Evolutionary conservation across 805 yeast genomes (phyloP).

Genomic region (Starmerella vaccinii): DNA sequence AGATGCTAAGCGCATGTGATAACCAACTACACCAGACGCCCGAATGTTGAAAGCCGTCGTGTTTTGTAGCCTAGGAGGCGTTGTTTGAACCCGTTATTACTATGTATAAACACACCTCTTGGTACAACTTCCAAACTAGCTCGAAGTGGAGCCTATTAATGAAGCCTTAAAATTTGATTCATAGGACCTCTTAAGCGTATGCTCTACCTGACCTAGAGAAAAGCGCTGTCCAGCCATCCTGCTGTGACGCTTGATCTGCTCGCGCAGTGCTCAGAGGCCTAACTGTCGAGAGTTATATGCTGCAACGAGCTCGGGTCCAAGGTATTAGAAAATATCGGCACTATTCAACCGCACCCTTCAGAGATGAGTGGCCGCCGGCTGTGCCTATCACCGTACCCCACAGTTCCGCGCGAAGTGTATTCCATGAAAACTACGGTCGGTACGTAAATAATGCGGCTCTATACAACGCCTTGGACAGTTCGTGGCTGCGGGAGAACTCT

Average conservation of each 20-base stretch:
- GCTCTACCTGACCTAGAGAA: no score
- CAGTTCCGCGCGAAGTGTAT: neutral
- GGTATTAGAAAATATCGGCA: neutral
- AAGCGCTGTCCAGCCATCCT: no score
- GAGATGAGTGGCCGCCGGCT: neutral
- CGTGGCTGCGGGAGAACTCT: neutral
- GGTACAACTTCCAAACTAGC: no score
- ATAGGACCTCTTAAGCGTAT: no score
- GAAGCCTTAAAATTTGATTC: neutral
- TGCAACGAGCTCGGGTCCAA: neutral
- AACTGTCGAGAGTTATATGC: neutral
- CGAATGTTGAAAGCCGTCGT: neutral
- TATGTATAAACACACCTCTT: no score
- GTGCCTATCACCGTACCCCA: neutral
- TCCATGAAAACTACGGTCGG: neutral
- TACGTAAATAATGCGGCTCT: neutral
- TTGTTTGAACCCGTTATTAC: no score
- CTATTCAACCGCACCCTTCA: neutral
- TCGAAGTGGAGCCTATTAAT: no score
- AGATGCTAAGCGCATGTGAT: constrained; percentile 7
- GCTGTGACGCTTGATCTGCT: constrained; percentile 4
- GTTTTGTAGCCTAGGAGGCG: no score
- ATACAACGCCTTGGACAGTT: neutral
- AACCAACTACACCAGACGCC: constrained; percentile 8
- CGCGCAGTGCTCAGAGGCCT: neutral